Conservation (phyloP, 495 filamentous ascomycete genomes). For the Hyaloscypha variabilis region DNA sequence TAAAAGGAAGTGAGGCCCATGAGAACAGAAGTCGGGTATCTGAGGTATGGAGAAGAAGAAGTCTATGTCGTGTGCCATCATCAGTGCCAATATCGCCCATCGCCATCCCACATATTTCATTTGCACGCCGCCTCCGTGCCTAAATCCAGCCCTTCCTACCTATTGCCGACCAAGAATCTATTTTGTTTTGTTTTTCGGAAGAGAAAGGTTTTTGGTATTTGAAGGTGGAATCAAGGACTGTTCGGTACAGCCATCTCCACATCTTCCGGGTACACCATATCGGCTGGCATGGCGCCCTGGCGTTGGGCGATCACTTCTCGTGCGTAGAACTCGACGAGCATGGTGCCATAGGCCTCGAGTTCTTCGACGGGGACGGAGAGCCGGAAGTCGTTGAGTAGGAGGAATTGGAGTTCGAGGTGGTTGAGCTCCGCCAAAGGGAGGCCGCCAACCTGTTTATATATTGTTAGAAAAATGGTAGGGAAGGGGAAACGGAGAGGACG, state of each 20-base stretch:
- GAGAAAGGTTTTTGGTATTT: too few relatives aligned
- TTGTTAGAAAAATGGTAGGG: background rate
- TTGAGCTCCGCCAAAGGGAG: constrained; percentile 96
- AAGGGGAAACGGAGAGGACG: constrained; percentile 27
- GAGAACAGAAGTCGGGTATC: too few relatives aligned
- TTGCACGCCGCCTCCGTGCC: too few relatives aligned
- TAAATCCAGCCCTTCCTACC: too few relatives aligned
- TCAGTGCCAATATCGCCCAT: too few relatives aligned
- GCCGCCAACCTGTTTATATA: constrained; percentile 76
- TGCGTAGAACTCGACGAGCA: constrained; percentile 98
- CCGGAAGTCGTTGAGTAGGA: constrained; percentile 95
- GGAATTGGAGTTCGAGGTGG: constrained; percentile 94
- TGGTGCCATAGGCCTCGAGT: constrained; percentile 95
- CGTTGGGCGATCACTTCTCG: constrained; percentile 79
- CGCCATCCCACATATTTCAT: too few relatives aligned
- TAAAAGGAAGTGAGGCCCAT: too few relatives aligned
- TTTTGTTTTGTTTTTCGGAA: too few relatives aligned
- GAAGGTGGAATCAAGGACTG: constrained; percentile 25
- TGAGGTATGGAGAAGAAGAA: too few relatives aligned
- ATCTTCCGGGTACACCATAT: constrained; percentile 32
- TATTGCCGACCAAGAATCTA: too few relatives aligned
- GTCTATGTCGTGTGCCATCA: too few relatives aligned
- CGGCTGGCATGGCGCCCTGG: constrained; percentile 18
- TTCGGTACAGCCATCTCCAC: constrained; percentile 11
- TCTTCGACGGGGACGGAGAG: constrained; percentile 94